Conservation (phyloP, 352 stramenopile genomes). For the Discostella stelligera region DNA sequence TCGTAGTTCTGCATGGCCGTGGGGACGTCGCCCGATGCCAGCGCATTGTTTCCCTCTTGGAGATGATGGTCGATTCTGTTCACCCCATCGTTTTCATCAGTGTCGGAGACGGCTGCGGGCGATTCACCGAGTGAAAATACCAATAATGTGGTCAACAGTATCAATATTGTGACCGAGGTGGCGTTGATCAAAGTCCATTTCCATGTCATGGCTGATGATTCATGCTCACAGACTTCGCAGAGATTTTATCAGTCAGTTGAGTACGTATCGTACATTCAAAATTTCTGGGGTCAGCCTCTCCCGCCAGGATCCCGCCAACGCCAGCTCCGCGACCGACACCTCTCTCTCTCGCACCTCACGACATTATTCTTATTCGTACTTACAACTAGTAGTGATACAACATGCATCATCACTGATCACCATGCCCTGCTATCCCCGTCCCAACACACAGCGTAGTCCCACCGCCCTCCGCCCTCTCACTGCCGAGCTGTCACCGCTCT, state of each 20-base stretch:
- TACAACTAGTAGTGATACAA: too few species aligned
- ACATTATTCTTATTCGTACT: too few species aligned
- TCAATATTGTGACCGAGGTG: neutral
- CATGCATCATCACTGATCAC: neutral
- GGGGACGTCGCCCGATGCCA: slow-evolving; percentile 21
- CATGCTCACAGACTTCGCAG: too few species aligned
- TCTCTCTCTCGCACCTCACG: too few species aligned
- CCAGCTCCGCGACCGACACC: too few species aligned
- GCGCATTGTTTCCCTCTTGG: slow-evolving; percentile 39
- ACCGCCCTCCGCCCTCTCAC: slow-evolving; percentile 63
- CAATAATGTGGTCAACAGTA: neutral
- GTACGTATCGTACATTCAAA: too few species aligned
- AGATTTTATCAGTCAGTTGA: too few species aligned
- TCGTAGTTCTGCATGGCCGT: slow-evolving; percentile 37
- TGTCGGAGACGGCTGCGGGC: neutral
- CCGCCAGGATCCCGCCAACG: too few species aligned
- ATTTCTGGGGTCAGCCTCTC: too few species aligned
- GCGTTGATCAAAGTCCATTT: neutral
- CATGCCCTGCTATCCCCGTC: neutral
- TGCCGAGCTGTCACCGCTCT: slow-evolving; percentile 66
- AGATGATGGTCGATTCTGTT: slow-evolving; percentile 26
- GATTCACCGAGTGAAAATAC: neutral
- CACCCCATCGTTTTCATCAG: neutral
- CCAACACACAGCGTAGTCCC: slow-evolving; percentile 3
- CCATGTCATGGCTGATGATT: neutral